Percentiles rank a stretch among this genome's conserved stretches.
phyloP scores from a whole-genome alignment of 176 grass and related monocot genomes.

The Poa pratensis region DNA sequence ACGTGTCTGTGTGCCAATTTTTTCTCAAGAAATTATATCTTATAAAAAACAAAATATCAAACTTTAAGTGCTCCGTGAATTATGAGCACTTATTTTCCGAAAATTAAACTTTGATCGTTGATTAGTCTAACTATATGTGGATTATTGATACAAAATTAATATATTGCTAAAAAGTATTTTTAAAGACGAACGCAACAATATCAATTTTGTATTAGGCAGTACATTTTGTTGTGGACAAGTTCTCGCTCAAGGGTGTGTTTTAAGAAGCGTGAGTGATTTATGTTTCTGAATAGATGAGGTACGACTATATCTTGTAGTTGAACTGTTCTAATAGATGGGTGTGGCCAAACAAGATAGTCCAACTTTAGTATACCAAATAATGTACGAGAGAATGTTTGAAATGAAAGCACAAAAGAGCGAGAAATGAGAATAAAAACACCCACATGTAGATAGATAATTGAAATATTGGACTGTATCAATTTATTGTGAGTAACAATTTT shows the following conservation, averaged over 20 bases:
- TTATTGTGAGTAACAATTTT: neutral
- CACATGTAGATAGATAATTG: neutral
- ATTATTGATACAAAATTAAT: neutral
- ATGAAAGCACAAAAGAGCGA: neutral
- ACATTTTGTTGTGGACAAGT: neutral
- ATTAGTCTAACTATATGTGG: neutral
- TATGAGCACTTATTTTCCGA: neutral
- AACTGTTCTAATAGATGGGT: neutral
- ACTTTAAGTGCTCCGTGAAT: neutral
- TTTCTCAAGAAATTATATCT: neutral
- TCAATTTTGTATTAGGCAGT: neutral
- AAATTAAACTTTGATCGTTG: neutral
- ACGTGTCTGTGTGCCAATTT: neutral
- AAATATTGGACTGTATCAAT: neutral
- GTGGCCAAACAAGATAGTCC: neutral
- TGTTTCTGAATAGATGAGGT: neutral
- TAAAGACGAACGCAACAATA: neutral
- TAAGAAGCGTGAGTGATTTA: neutral
- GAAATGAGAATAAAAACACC: neutral
- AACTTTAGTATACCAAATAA: conserved; percentile 1
- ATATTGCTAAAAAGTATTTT: neutral
- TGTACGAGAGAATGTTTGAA: neutral
- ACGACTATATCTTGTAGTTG: neutral
- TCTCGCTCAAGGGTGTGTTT: neutral
- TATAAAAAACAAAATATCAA: neutral